Percentiles rank a stretch among this genome's conserved stretches.
phyloP scores from a whole-genome alignment of 148 eudicot genomes.

The Rhododendron molle region DNA sequence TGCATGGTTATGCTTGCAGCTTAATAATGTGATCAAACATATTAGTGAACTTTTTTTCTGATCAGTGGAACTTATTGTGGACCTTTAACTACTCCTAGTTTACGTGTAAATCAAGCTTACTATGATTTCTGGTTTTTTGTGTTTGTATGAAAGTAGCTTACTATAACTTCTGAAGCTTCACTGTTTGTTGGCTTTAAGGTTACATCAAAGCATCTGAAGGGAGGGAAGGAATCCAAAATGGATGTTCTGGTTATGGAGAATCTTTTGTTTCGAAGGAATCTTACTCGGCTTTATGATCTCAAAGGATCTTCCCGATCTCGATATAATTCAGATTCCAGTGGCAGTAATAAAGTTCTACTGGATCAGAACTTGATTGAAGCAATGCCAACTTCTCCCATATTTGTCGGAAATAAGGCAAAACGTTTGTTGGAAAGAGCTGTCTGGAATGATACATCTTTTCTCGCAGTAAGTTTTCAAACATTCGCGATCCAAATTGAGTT shows the following conservation, averaged over 20 bases:
- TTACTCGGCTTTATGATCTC: slow-evolving; percentile 64
- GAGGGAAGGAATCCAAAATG: slow-evolving; percentile 71
- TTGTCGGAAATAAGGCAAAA: slow-evolving; percentile 70
- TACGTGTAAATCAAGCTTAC: not conserved
- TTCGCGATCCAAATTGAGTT: not conserved
- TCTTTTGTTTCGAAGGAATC: slow-evolving; percentile 52
- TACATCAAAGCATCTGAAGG: slow-evolving; percentile 59
- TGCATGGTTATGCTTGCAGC: not conserved
- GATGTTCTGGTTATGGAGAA: slow-evolving; percentile 82
- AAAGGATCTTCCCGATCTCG: slow-evolving; percentile 81
- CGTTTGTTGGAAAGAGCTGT: slow-evolving; percentile 72
- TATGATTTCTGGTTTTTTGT: not conserved
- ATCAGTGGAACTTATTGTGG: not conserved
- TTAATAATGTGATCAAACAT: not conserved
- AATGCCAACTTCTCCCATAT: slow-evolving; percentile 77
- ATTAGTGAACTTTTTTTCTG: not conserved
- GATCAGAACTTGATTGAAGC: slow-evolving; percentile 82
- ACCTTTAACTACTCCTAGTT: not conserved
- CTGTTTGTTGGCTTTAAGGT: slow-evolving; percentile 33
- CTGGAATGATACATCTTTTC: slow-evolving; percentile 85
- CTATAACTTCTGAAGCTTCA: slow-evolving; percentile 8
- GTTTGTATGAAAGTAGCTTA: not conserved
- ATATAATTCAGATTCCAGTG: slow-evolving; percentile 65
- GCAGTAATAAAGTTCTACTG: slow-evolving; percentile 64
- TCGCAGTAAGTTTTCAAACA: slow-evolving; percentile 56